Percentiles rank a stretch among this genome's conserved stretches.
These are phyloP conservation scores for Melastoma malabathricum DNA, from an alignment of 345 rosid species.

Conservation along the genomic window DNA sequence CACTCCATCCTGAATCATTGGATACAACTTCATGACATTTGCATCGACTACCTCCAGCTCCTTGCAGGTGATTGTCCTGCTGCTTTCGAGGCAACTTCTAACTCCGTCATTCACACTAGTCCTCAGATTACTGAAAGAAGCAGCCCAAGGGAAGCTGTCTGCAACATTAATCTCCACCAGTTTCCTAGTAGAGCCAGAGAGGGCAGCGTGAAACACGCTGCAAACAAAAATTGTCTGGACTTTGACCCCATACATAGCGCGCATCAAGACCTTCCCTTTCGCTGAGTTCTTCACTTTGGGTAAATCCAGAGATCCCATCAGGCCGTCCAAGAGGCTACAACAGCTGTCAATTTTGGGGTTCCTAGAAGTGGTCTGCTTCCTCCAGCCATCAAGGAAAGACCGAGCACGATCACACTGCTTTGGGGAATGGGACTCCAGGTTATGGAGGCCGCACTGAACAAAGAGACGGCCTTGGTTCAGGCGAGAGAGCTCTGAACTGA, in stretches of 20 bases:
- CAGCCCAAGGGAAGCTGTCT: slow-evolving; percentile 40
- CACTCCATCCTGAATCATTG: slow-evolving; percentile 43
- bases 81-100: slow-evolving; percentile 26
- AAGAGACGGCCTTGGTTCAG: slow-evolving; percentile 71
- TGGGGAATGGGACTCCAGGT: slow-evolving; percentile 36
- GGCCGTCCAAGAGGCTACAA: slow-evolving; percentile 32
- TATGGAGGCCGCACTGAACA: slow-evolving; percentile 50
- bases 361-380: slow-evolving; percentile 39
- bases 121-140: slow-evolving; percentile 43
- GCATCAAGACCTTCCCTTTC: slow-evolving; percentile 79
- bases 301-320: slow-evolving; percentile 40
- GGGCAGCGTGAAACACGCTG: slow-evolving; percentile 56
- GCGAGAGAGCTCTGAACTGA: slow-evolving; percentile 66
- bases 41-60: slow-evolving; percentile 56
- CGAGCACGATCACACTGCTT: slow-evolving; percentile 35
- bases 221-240: slow-evolving; percentile 43
- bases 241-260: slow-evolving; percentile 74
- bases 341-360: slow-evolving; percentile 49
- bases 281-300: slow-evolving; percentile 81
- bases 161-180: slow-evolving; percentile 41
- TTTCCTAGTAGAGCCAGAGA: slow-evolving; percentile 51
- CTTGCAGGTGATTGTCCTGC: slow-evolving; percentile 30
- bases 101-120: slow-evolving; percentile 35
- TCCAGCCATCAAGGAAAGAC: slow-evolving; percentile 64
- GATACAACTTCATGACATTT: slow-evolving; percentile 43